Evolutionary conservation across 345 rosid genomes (phyloP).

Genomic region (Acer saccharum): DNA sequence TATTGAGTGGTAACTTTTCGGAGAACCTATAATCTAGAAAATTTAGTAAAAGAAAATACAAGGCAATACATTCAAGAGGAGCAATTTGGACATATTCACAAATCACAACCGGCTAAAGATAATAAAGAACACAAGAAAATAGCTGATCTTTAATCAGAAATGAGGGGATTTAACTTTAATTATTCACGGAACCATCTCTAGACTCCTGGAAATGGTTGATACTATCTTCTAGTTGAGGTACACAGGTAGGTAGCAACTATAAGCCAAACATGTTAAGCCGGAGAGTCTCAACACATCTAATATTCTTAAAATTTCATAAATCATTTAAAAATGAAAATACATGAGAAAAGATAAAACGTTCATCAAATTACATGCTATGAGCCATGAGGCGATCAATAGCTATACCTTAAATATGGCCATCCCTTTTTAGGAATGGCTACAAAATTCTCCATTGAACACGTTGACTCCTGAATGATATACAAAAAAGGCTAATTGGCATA

Average conservation of each 20-base stretch:
- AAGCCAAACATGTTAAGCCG: background rate
- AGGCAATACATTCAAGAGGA: background rate
- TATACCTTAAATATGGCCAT: conserved; percentile 54
- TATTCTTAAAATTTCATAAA: background rate
- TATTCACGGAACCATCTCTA: background rate
- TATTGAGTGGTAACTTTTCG: background rate
- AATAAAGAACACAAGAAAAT: background rate
- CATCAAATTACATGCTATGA: background rate
- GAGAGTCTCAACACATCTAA: background rate
- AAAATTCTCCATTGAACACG: conserved; percentile 47
- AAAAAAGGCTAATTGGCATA: too few species aligned
- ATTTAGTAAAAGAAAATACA: background rate
- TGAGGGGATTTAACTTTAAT: too few species aligned
- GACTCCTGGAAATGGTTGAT: background rate
- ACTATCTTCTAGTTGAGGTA: background rate
- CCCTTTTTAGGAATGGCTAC: conserved; percentile 55
- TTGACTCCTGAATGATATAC: conserved; percentile 47
- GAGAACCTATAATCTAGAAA: background rate
- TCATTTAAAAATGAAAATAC: background rate
- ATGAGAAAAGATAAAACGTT: background rate
- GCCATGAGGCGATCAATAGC: background rate
- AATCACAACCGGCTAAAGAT: background rate
- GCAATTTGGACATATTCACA: background rate
- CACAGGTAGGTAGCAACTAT: background rate
- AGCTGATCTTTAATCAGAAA: background rate